Percentiles rank a stretch among this genome's conserved stretches.
Conservation (phyloP, 2,329 filamentous ascomycete species). For the Periconia sp. region DNA sequence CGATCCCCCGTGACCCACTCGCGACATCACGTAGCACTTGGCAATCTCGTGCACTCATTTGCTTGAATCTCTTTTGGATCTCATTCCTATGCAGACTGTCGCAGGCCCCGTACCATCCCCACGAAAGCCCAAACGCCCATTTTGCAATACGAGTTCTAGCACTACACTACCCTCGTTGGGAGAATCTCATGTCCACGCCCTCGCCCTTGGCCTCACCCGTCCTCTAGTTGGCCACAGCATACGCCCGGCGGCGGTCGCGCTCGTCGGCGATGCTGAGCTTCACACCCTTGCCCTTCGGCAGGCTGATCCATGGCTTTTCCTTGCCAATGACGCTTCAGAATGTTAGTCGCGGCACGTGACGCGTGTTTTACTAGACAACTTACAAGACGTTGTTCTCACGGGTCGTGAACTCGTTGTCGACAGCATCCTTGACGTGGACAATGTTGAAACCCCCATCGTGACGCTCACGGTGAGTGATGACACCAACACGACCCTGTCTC, state of each 20-base stretch:
- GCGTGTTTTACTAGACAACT: constrained; percentile 11
- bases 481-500: constrained; percentile 88
- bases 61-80: constrained; percentile 35
- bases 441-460: constrained; percentile 99
- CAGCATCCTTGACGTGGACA: constrained; percentile 99
- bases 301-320: constrained; percentile 99
- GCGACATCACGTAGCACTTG: constrained; percentile 5
- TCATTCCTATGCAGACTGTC: constrained; percentile 42
- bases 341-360: constrained; percentile 15
- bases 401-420: constrained; percentile 99
- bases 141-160: constrained; percentile 35
- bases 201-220: constrained; percentile 20
- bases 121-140: constrained; percentile 45
- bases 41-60: constrained; percentile 9
- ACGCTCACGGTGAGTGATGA: constrained; percentile 99
- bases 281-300: constrained; percentile 99
- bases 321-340: constrained; percentile 77
- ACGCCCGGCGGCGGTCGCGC: constrained; percentile 92
- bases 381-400: constrained; percentile 97
- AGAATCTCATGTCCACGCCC: constrained; percentile 33
- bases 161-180: constrained; percentile 33
- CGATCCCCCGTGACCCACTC: constrained; percentile 10
- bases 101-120: constrained; percentile 35
- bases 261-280: constrained; percentile 97
- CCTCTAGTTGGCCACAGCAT: constrained; percentile 61